phyloP scores from a whole-genome alignment of 1,284 basidiomycete species.

The Earliella scabrosa region DNA sequence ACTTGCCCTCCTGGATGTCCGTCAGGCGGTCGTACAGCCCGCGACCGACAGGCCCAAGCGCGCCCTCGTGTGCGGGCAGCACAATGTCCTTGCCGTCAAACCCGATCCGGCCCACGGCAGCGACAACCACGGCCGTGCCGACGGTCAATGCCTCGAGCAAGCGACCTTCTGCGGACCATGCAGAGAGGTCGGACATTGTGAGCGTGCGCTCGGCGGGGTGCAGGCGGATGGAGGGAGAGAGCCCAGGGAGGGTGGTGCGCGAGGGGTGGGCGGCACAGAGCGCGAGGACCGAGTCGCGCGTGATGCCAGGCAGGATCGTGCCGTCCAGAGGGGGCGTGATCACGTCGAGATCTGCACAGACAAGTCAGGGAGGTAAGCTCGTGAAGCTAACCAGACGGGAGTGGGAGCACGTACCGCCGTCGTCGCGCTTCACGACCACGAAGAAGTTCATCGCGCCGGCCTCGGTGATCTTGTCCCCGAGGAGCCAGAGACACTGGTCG shows the following conservation, averaged over 20 bases:
- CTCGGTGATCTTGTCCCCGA: constrained; percentile 45
- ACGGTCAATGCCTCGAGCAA: constrained; percentile 76
- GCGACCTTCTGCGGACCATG: constrained; percentile 50
- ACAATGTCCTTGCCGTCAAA: constrained; percentile 55
- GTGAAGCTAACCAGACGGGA: not conserved
- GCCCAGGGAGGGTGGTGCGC: constrained; percentile 50
- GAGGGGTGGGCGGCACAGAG: constrained; percentile 61
- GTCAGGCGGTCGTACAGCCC: constrained; percentile 60
- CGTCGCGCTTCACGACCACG: constrained; percentile 48
- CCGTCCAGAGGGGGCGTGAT: constrained; percentile 80
- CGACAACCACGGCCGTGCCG: constrained; percentile 72
- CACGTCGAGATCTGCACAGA: constrained; percentile 56
- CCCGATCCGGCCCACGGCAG: constrained; percentile 60
- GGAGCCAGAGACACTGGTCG: constrained; percentile 68
- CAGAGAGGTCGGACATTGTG: constrained; percentile 59
- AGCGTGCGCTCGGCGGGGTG: constrained; percentile 42
- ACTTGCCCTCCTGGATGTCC: constrained; percentile 69
- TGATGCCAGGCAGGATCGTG: constrained; percentile 76
- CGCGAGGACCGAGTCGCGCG: constrained; percentile 71
- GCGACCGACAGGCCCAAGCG: constrained; percentile 58
- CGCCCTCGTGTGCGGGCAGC: constrained; percentile 49
- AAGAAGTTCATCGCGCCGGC: constrained; percentile 72
- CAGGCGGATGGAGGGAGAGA: constrained; percentile 44
- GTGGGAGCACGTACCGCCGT: constrained; percentile 43
- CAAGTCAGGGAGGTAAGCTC: not conserved